A percentile compares a stretch with the other conserved stretches of the same genome.
Evolutionary conservation across 768 basidiomycete species (phyloP).

Genomic region (Naganishia friedmannii): DNA sequence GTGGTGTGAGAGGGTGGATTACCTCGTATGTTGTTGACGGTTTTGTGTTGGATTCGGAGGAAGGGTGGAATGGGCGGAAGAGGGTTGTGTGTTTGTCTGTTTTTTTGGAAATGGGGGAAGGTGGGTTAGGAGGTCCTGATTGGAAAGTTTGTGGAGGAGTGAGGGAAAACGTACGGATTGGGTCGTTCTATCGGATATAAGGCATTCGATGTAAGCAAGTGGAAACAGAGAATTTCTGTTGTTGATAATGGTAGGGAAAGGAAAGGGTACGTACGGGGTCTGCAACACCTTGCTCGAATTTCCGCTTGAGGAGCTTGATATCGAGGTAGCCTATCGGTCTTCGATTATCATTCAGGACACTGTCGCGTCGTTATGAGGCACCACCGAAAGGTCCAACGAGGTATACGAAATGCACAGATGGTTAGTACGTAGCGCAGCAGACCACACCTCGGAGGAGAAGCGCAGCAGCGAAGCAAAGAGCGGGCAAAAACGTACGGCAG

Average conservation of each 20-base stretch:
- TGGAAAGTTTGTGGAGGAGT: not conserved
- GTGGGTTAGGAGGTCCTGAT: not conserved
- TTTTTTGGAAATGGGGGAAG: conserved; percentile 25
- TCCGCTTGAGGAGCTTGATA: conserved; percentile 67
- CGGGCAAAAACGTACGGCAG: conserved; percentile 65
- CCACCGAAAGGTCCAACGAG: too few relatives aligned
- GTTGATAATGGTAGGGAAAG: conserved; percentile 4
- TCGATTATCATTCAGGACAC: conserved; percentile 70
- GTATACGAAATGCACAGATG: too few relatives aligned
- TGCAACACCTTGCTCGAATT: conserved; percentile 72
- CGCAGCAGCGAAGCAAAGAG: too few relatives aligned
- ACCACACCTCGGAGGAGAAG: too few relatives aligned
- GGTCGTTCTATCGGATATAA: conserved; percentile 61
- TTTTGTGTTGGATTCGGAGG: conserved; percentile 25
- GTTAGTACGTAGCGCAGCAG: too few relatives aligned
- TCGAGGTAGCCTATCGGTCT: conserved; percentile 82
- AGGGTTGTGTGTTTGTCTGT: conserved; percentile 47
- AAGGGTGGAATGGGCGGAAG: conserved; percentile 42
- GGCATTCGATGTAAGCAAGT: not conserved
- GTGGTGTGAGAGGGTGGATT: conserved; percentile 74
- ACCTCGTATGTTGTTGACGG: conserved; percentile 48
- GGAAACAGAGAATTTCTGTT: too few relatives aligned
- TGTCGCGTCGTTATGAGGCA: conserved; percentile 44
- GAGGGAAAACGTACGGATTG: conserved; percentile 55
- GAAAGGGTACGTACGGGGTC: conserved; percentile 61